A percentile compares a stretch with the other conserved stretches of the same genome.
These are phyloP conservation scores for Sarocladium kiliense DNA, from an alignment of 2,329 filamentous ascomycete species.

Conservation along the genomic window DNA sequence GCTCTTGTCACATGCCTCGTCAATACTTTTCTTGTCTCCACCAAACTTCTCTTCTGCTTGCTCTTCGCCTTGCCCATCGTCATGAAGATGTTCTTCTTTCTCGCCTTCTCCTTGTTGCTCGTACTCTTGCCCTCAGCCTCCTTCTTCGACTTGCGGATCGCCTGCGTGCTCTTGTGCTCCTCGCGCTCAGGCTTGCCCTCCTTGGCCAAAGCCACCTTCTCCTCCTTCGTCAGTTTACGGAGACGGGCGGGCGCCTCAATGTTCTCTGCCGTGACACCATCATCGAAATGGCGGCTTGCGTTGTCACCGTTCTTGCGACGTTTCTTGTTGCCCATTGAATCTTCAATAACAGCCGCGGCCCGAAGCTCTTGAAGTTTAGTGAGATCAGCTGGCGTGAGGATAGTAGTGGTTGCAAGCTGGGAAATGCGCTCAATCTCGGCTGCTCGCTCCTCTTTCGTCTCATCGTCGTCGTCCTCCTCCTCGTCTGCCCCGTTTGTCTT, in stretches of 20 bases:
- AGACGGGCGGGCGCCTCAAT: slow-evolving; percentile 83
- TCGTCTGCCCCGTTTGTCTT: slow-evolving; percentile 25
- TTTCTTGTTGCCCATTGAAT: slow-evolving; percentile 46
- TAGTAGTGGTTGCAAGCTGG: slow-evolving; percentile 84
- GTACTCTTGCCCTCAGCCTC: slow-evolving; percentile 86
- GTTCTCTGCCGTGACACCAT: slow-evolving; percentile 82
- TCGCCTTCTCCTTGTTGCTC: slow-evolving; percentile 93
- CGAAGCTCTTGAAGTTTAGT: slow-evolving; percentile 89
- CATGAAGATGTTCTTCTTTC: slow-evolving; percentile 99
- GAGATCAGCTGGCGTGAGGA: slow-evolving; percentile 94
- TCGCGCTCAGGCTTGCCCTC: slow-evolving; percentile 74
- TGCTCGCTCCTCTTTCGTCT: slow-evolving; percentile 37
- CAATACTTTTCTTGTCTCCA: slow-evolving; percentile 76
- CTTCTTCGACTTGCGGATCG: slow-evolving; percentile 82
- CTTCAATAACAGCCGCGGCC: slow-evolving; percentile 64
- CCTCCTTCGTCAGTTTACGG: slow-evolving; percentile 83
- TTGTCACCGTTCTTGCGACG: slow-evolving; percentile 40
- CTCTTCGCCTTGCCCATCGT: slow-evolving; percentile 91
- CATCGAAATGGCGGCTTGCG: slow-evolving; percentile 67
- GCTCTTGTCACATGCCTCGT: slow-evolving; percentile 76
- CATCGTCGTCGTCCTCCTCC: slow-evolving; percentile 32
- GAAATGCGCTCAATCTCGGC: slow-evolving; percentile 49
- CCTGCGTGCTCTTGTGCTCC: slow-evolving; percentile 82
- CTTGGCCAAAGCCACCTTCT: slow-evolving; percentile 76
- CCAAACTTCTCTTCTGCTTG: slow-evolving; percentile 91